phyloP scores from a whole-genome alignment of 2,329 filamentous ascomycete species.

The Clonostachys solani region DNA sequence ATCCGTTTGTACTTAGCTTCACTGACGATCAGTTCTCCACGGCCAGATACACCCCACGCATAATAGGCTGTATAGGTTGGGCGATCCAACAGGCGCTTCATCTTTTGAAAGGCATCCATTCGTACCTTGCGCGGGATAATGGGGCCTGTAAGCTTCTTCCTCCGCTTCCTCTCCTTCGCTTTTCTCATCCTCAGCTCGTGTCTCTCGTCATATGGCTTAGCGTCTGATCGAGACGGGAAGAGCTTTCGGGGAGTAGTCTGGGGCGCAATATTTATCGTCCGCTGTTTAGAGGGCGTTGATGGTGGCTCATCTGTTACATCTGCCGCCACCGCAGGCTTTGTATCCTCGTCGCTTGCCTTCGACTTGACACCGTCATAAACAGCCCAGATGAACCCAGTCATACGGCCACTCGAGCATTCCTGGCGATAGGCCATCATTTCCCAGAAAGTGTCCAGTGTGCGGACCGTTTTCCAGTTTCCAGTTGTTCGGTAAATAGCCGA shows the following conservation, averaged over 20 bases:
- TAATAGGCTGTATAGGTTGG: conserved; percentile 58
- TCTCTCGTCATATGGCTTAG: conserved; percentile 3
- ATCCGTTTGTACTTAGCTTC: conserved; percentile 63
- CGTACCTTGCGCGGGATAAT: conserved; percentile 52
- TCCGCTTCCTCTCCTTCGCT: conserved; percentile 25
- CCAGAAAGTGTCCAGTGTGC: conserved; percentile 89
- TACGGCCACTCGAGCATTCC: conserved; percentile 86
- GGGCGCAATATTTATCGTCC: conserved; percentile 13
- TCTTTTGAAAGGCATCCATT: background rate
- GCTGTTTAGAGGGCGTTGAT: conserved; percentile 2
- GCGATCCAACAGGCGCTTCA: conserved; percentile 29
- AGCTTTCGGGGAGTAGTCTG: conserved; percentile 25
- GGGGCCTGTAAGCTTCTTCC: conserved; percentile 47
- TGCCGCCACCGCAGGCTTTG: conserved; percentile 5
- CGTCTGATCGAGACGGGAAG: conserved; percentile 9
- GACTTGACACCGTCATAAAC: conserved; percentile 60
- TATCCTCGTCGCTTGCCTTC: conserved; percentile 6
- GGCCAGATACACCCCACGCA: conserved; percentile 56
- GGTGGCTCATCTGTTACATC: background rate
- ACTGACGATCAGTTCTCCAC: conserved; percentile 60
- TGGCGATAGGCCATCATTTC: conserved; percentile 97
- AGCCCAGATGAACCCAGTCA: conserved; percentile 94
- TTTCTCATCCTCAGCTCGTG: conserved; percentile 6
- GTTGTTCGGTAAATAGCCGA: conserved; percentile 46
- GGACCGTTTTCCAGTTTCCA: conserved; percentile 79